These are phyloP conservation scores for Ustilago trichophora DNA, from an alignment of 1,284 basidiomycete genomes.

Conservation along the genomic window DNA sequence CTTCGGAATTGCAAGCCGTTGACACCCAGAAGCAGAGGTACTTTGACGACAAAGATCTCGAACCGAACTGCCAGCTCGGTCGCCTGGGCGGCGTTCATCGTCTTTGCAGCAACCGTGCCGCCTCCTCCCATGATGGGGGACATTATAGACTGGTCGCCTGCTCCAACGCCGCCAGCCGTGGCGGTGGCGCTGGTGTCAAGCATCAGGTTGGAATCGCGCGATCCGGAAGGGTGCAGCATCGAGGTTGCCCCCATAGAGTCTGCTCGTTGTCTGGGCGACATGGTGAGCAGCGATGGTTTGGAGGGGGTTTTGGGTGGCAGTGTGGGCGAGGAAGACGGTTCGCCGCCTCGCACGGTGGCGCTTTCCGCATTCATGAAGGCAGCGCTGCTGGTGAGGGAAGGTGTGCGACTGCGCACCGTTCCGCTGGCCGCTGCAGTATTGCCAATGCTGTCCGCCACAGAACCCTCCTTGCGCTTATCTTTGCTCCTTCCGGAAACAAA, in stretches of 20 bases:
- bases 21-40: constrained; percentile 82
- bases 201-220: constrained; percentile 35
- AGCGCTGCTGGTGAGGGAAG: constrained; percentile 22
- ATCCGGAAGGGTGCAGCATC: constrained; percentile 15
- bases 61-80: constrained; percentile 61
- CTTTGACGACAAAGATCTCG: constrained; percentile 65
- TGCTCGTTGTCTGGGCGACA: constrained; percentile 33
- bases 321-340: constrained; percentile 11
- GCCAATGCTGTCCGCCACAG: constrained; percentile 25
- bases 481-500: constrained; percentile 44
- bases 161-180: background rate
- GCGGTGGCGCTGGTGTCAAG: constrained; percentile 12
- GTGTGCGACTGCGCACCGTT: constrained; percentile 22
- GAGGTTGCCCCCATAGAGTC: constrained; percentile 50
- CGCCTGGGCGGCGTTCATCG: constrained; percentile 40
- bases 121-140: constrained; percentile 5
- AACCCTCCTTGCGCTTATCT: constrained; percentile 32
- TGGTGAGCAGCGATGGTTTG: constrained; percentile 20
- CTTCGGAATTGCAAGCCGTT: constrained; percentile 96
- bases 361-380: constrained; percentile 11
- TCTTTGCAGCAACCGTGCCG: constrained; percentile 17
- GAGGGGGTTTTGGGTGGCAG: constrained; percentile 36
- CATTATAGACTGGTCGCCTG: background rate
- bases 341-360: too few relatives aligned
- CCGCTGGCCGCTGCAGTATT: constrained; percentile 2